These are phyloP conservation scores for Phytophthora chlamydospora DNA, from an alignment of 352 stramenopile species.

Conservation along the genomic window DNA sequence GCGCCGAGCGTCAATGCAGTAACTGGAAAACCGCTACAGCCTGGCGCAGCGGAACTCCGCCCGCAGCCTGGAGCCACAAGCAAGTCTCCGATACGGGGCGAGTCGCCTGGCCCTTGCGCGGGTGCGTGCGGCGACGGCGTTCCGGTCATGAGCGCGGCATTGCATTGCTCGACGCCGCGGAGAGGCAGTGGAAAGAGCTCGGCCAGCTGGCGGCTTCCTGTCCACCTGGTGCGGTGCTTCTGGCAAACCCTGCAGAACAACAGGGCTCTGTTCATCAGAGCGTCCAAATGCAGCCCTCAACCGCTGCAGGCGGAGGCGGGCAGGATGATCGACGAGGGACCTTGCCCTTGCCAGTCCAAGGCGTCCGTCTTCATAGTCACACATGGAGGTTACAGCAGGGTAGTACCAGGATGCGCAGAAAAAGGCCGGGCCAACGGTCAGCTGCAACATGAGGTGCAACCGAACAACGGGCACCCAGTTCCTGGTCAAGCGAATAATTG, in stretches of 20 bases:
- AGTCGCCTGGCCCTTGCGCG: conserved; percentile 15
- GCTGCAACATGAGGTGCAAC: conserved; percentile 24
- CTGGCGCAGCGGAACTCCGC: conserved; percentile 19
- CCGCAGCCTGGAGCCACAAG: conserved; percentile 27
- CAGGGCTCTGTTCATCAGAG: not conserved
- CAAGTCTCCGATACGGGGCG: conserved; percentile 15
- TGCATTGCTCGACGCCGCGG: conserved; percentile 19
- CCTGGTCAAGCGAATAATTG: conserved; percentile 1
- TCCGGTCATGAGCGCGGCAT: conserved; percentile 25
- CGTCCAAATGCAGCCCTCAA: too few relatives aligned
- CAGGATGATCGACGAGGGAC: too few relatives aligned
- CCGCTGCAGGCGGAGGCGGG: too few relatives aligned
- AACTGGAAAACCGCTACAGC: conserved; percentile 10
- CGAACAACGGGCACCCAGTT: conserved; percentile 9
- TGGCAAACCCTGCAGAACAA: conserved; percentile 1
- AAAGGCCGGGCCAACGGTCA: not conserved
- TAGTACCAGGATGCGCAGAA: conserved; percentile 12
- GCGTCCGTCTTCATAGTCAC: too few relatives aligned
- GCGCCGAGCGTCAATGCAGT: not conserved
- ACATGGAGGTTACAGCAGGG: conserved; percentile 8
- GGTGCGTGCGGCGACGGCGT: conserved; percentile 14
- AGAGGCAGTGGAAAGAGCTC: conserved; percentile 27
- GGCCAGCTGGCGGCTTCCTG: conserved; percentile 32
- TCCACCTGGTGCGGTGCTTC: conserved; percentile 8
- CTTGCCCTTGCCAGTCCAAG: too few relatives aligned